phyloP scores from a whole-genome alignment of 306 rosid species.

The Myrica gale region DNA sequence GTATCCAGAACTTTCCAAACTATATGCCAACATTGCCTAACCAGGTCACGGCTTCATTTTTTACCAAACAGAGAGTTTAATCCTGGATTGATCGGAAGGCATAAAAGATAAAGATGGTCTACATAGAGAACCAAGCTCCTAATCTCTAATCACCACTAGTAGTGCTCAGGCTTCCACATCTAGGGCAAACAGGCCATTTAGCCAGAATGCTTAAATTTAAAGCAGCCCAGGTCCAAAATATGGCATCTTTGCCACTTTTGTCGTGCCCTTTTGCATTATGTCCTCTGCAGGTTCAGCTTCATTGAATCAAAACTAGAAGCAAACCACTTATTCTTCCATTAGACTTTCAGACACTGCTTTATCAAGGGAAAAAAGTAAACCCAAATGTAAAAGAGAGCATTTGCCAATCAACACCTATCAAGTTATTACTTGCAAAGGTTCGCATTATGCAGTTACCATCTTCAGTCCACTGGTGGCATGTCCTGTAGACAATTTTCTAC shows the following conservation, averaged over 20 bases:
- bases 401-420: not conserved
- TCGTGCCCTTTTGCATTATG: not conserved
- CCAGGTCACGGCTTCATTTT: not conserved
- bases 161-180: not conserved
- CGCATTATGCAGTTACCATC: not conserved
- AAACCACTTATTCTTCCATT: not conserved
- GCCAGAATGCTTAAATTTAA: not conserved
- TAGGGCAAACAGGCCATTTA: not conserved
- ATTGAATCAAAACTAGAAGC: constrained; percentile 4
- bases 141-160: not conserved
- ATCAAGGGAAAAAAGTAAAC: not conserved
- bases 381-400: not conserved
- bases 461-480: not conserved
- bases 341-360: not conserved
- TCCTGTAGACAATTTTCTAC: not conserved
- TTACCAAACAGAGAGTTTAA: not conserved
- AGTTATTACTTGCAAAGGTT: not conserved
- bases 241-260: not conserved
- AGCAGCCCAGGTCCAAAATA: not conserved
- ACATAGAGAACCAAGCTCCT: not conserved
- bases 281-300: constrained; percentile 14
- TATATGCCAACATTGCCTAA: not conserved
- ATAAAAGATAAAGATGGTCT: not conserved
- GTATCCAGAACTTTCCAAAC: not conserved
- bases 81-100: not conserved